phyloP scores from a whole-genome alignment of 2,329 filamentous ascomycete species.

The Sphaerulina populicola region DNA sequence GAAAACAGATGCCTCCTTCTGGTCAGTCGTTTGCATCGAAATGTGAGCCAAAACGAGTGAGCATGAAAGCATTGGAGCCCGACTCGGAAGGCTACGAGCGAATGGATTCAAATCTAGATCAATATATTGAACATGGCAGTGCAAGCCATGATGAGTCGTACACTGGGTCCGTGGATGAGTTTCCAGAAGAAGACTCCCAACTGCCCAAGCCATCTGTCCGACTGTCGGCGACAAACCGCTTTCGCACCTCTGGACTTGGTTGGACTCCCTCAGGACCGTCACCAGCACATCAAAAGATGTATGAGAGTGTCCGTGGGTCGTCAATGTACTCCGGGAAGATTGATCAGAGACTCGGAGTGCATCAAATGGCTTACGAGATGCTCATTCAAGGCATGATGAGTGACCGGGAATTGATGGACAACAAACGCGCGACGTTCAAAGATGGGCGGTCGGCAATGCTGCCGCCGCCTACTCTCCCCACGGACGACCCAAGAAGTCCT shows the following conservation, averaged over 20 bases:
- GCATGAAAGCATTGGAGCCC: slow-evolving; percentile 16
- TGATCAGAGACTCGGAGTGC: slow-evolving; percentile 28
- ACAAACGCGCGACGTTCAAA: slow-evolving; percentile 5
- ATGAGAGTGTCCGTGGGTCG: background rate
- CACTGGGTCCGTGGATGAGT: slow-evolving; percentile 27
- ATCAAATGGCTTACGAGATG: slow-evolving; percentile 30
- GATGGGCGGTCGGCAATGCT: slow-evolving; percentile 20
- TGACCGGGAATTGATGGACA: slow-evolving; percentile 23
- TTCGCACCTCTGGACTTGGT: slow-evolving; percentile 12
- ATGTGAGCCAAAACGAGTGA: slow-evolving; percentile 19
- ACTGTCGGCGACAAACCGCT: slow-evolving; percentile 9
- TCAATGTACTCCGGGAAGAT: slow-evolving; percentile 20
- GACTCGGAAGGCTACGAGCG: slow-evolving; percentile 25
- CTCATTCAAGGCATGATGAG: slow-evolving; percentile 30
- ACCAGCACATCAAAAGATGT: slow-evolving; percentile 1
- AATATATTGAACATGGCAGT: slow-evolving; percentile 2
- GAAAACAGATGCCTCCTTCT: slow-evolving; percentile 14
- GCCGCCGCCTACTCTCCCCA: slow-evolving; percentile 19
- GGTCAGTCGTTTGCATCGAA: slow-evolving; percentile 17
- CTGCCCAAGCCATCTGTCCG: slow-evolving; percentile 16
- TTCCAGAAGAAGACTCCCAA: slow-evolving; percentile 9
- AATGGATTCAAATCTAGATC: slow-evolving; percentile 18
- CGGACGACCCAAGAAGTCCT: slow-evolving; percentile 24
- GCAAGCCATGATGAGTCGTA: slow-evolving; percentile 20
- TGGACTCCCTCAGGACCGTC: background rate